A percentile compares a stretch with the other conserved stretches of the same genome.
Conservation (phyloP, 2,329 filamentous ascomycete genomes). For the Emericellopsis cladophorae region DNA sequence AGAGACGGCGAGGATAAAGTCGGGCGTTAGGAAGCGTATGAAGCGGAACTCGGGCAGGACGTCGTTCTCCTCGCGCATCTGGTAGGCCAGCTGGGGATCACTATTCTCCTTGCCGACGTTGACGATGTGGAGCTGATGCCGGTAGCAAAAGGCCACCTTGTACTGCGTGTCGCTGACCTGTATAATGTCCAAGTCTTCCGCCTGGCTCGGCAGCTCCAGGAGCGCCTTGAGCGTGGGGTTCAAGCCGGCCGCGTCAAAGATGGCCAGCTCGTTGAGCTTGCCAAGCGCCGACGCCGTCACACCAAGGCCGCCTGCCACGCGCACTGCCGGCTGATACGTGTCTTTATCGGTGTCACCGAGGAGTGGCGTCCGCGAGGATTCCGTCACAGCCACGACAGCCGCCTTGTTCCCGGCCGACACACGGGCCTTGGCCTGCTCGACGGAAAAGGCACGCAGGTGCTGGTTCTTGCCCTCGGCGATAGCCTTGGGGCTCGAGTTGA, state of each 20-base stretch:
- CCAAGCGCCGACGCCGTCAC: constrained; percentile 70
- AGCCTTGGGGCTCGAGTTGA: constrained; percentile 68
- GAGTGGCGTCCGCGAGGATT: constrained; percentile 37
- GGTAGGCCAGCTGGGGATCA: constrained; percentile 42
- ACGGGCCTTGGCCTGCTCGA: constrained; percentile 29
- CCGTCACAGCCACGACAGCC: constrained; percentile 26
- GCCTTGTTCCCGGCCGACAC: constrained; percentile 12
- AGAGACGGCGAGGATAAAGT: constrained; percentile 42
- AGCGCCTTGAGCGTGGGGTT: constrained; percentile 35
- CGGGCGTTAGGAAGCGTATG: constrained; percentile 44
- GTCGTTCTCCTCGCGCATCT: constrained; percentile 34
- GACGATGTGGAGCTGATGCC: constrained; percentile 60
- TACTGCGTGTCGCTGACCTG: constrained; percentile 51
- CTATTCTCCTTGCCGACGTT: constrained; percentile 37
- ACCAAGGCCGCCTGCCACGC: constrained; percentile 53
- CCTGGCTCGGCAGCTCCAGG: constrained; percentile 40
- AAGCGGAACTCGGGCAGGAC: constrained; percentile 40
- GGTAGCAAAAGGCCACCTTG: constrained; percentile 66
- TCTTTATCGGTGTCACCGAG: constrained; percentile 37
- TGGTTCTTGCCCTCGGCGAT: constrained; percentile 67
- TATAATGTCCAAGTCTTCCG: constrained; percentile 56
- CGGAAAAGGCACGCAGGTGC: constrained; percentile 67
- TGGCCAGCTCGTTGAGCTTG: constrained; percentile 61
- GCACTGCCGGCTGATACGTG: constrained; percentile 46
- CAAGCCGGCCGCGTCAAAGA: constrained; percentile 49